phyloP scores from a whole-genome alignment of 2,329 filamentous ascomycete species.

The Fusarium torulosum region DNA sequence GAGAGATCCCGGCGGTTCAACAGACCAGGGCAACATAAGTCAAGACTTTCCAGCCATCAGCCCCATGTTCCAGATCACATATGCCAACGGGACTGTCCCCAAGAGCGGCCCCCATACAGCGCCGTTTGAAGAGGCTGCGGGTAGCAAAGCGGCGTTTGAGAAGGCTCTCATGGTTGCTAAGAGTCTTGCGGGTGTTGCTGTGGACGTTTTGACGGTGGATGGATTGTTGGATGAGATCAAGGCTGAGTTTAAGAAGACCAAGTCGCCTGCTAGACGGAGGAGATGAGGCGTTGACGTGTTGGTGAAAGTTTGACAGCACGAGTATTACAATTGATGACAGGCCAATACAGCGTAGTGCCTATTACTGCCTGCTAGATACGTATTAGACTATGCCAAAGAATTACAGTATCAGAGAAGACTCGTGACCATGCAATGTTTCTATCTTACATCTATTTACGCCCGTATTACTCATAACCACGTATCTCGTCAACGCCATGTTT shows the following conservation, averaged over 20 bases:
- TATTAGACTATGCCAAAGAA: neutral
- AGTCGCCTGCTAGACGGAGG: slow-evolving; percentile 1
- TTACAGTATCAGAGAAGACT: neutral
- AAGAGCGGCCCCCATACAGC: slow-evolving; percentile 63
- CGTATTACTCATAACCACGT: slow-evolving; percentile 28
- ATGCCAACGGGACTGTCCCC: slow-evolving; percentile 41
- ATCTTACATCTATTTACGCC: slow-evolving; percentile 20
- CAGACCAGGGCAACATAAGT: slow-evolving; percentile 51
- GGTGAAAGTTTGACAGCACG: no score
- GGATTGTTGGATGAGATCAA: slow-evolving; percentile 54
- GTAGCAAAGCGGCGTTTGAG: slow-evolving; percentile 61
- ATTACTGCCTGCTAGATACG: neutral
- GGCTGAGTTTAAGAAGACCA: slow-evolving; percentile 38
- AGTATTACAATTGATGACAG: no score
- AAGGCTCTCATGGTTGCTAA: slow-evolving; percentile 62
- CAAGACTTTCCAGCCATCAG: slow-evolving; percentile 48
- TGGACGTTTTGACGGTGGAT: slow-evolving; percentile 60
- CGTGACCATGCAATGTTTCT: slow-evolving; percentile 12
- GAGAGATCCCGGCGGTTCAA: slow-evolving; percentile 41
- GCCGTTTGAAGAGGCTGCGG: slow-evolving; percentile 64
- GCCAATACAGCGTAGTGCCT: neutral
- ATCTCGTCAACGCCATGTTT: slow-evolving; percentile 15
- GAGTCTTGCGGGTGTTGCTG: slow-evolving; percentile 60
- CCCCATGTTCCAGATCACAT: slow-evolving; percentile 46
- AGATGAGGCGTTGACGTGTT: neutral